phyloP scores from a whole-genome alignment of 73 alveolate genomes.

The Urostyla sp. region DNA sequence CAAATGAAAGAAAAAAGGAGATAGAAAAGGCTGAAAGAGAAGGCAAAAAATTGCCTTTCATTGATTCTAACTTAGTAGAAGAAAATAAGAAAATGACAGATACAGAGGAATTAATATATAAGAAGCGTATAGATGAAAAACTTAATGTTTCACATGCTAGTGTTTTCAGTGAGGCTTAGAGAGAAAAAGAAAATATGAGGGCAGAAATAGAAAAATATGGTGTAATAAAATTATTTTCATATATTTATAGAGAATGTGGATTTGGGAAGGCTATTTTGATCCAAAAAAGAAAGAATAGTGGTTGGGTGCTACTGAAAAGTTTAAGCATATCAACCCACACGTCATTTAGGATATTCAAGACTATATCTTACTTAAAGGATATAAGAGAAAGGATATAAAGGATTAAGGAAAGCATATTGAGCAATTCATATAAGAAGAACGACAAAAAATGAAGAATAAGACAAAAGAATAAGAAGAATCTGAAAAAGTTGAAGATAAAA shows the following conservation, averaged over 20 bases:
- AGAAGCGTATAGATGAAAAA: slow-evolving; percentile 13
- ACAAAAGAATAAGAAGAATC: slow-evolving; percentile 47
- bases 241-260: slow-evolving; percentile 66
- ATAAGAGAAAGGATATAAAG: slow-evolving; percentile 14
- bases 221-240: neutral
- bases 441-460: slow-evolving; percentile 44
- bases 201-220: slow-evolving; percentile 69
- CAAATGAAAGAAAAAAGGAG: slow-evolving; percentile 50
- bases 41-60: slow-evolving; percentile 43
- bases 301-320: slow-evolving; percentile 64
- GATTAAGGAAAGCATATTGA: slow-evolving; percentile 53
- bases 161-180: slow-evolving; percentile 39
- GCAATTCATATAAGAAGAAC: neutral
- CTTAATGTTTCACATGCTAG: neutral
- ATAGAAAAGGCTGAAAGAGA: slow-evolving; percentile 52
- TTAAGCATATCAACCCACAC: slow-evolving; percentile 65
- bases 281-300: slow-evolving; percentile 68
- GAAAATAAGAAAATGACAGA: slow-evolving; percentile 19
- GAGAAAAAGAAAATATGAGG: slow-evolving; percentile 47
- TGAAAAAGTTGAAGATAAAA: slow-evolving; percentile 30
- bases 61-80: neutral
- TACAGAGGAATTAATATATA: slow-evolving; percentile 51
- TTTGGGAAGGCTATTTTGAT: slow-evolving; percentile 77
- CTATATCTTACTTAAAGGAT: slow-evolving; percentile 58
- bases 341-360: slow-evolving; percentile 79